Conservation (phyloP, 768 basidiomycete genomes). For the Lactifluus subvellereus region DNA sequence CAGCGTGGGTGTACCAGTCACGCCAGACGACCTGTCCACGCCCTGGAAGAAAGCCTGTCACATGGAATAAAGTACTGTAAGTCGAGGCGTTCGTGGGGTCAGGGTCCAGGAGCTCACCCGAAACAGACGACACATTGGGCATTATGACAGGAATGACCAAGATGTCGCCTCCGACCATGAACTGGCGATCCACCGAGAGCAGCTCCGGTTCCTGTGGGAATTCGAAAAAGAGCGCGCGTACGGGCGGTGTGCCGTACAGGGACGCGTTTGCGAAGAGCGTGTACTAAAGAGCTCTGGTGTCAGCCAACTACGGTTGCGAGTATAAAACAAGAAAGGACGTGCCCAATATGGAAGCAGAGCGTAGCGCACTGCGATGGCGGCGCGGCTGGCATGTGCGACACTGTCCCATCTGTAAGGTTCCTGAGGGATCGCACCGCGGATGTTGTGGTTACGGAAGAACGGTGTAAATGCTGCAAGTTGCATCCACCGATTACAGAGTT, state of each 20-base stretch:
- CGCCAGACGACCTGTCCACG: constrained; percentile 55
- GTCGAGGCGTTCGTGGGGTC: not conserved
- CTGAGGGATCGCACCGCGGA: constrained; percentile 59
- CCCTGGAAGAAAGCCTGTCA: constrained; percentile 59
- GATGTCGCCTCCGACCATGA: constrained; percentile 62
- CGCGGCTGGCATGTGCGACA: constrained; percentile 67
- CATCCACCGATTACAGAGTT: constrained; percentile 84
- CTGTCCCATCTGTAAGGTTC: constrained; percentile 81
- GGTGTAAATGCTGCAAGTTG: constrained; percentile 77
- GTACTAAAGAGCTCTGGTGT: constrained; percentile 40
- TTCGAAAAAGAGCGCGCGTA: constrained; percentile 73
- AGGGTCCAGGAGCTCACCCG: constrained; percentile 39
- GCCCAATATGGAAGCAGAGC: constrained; percentile 77
- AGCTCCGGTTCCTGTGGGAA: constrained; percentile 67
- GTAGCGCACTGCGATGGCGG: constrained; percentile 66
- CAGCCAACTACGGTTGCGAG: not conserved
- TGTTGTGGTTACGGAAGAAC: constrained; percentile 79
- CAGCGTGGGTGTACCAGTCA: constrained; percentile 67
- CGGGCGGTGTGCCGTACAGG: constrained; percentile 56
- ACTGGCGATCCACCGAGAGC: constrained; percentile 60
- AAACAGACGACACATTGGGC: constrained; percentile 62
- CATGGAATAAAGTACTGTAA: not conserved
- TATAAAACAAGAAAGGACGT: constrained; percentile 24
- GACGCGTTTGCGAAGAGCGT: constrained; percentile 69
- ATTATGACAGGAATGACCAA: constrained; percentile 71